Percentiles rank a stretch among this genome's conserved stretches.
Conservation (phyloP, 73 alveolate genomes). For the Tetrahymena malaccensis region DNA sequence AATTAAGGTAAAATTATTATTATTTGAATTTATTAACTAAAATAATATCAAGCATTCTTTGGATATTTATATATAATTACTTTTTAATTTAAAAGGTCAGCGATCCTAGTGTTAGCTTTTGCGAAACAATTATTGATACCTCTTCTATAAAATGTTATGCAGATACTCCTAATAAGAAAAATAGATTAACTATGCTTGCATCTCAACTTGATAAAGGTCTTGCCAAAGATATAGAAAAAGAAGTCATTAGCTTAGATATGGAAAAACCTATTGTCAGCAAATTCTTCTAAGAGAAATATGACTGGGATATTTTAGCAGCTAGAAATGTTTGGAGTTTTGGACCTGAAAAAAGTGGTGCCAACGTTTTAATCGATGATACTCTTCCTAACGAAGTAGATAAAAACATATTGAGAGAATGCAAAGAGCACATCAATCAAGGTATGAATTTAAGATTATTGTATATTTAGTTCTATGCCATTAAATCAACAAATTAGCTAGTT, state of each 20-base stretch:
- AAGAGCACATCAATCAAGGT: constrained; percentile 79
- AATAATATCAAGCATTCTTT: too few species aligned
- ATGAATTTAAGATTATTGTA: background rate
- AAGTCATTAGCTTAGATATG: constrained; percentile 43
- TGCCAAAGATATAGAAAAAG: constrained; percentile 79
- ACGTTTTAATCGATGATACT: constrained; percentile 92
- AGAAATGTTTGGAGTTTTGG: constrained; percentile 98
- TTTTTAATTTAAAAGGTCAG: constrained; percentile 19
- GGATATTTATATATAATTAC: background rate
- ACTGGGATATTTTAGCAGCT: constrained; percentile 95
- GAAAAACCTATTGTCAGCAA: constrained; percentile 30
- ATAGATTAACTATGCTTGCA: constrained; percentile 76
- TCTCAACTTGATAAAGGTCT: constrained; percentile 89
- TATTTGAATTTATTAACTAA: too few species aligned
- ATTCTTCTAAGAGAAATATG: constrained; percentile 49
- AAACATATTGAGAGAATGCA: constrained; percentile 60
- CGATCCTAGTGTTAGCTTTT: constrained; percentile 94
- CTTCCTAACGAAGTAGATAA: constrained; percentile 87
- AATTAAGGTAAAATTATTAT: constrained; percentile 63
- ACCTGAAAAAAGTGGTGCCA: constrained; percentile 85
- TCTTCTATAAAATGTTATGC: constrained; percentile 91
- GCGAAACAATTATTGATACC: constrained; percentile 97
- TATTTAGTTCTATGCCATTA: too few species aligned
- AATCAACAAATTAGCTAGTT: too few species aligned
- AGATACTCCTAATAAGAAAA: constrained; percentile 93